These are phyloP conservation scores for Spatholobus suberectus DNA, from an alignment of 306 rosid species.

Conservation along the genomic window DNA sequence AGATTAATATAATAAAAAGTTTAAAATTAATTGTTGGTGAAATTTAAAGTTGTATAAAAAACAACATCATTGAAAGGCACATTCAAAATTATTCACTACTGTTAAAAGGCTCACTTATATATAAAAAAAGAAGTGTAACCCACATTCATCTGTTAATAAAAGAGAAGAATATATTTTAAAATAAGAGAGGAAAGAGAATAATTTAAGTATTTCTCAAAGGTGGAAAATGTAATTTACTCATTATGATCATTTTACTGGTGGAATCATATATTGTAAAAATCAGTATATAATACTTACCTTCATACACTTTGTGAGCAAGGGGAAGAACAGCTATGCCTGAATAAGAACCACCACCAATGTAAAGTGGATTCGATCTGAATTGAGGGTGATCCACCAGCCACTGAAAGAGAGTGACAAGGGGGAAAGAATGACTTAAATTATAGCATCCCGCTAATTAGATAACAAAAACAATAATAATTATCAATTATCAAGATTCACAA, in stretches of 20 bases:
- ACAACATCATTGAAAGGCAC: no score
- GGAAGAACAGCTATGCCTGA: neutral
- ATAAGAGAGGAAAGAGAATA: neutral
- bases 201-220: neutral
- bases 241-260: neutral
- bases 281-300: neutral
- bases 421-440: neutral
- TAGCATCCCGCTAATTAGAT: no score
- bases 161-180: no score
- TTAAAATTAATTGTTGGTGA: neutral
- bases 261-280: neutral
- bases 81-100: no score
- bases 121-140: no score
- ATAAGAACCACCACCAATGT: constrained; percentile 39
- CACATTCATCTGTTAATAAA: no score
- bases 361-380: neutral
- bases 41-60: neutral
- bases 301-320: constrained; percentile 1
- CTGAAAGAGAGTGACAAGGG: no score
- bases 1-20: no score
- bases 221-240: neutral
- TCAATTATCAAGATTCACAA: neutral
- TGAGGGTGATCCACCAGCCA: neutral
- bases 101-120: no score
- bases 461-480: neutral